A percentile compares a stretch with the other conserved stretches of the same genome.
These are phyloP conservation scores for Colletotrichum lentis DNA, from an alignment of 2,329 filamentous ascomycete species.

Conservation along the genomic window DNA sequence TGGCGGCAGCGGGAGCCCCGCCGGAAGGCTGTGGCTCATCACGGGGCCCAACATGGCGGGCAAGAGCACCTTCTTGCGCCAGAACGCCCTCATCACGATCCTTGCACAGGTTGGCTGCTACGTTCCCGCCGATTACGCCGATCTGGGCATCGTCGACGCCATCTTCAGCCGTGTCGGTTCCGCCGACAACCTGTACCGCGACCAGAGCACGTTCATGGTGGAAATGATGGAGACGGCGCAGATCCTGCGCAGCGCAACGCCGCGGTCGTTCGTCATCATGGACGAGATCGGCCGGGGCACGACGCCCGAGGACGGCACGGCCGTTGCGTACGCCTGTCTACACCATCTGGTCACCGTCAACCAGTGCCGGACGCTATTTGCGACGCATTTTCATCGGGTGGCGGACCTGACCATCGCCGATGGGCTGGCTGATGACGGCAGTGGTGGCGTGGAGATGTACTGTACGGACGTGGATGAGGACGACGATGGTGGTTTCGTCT, in stretches of 20 bases:
- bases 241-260: conserved; percentile 85
- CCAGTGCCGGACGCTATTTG: conserved; percentile 83
- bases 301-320: conserved; percentile 88
- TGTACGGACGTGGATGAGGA: conserved; percentile 91
- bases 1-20: conserved; percentile 66
- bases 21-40: conserved; percentile 70
- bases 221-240: conserved; percentile 97
- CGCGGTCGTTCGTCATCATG: conserved; percentile 93
- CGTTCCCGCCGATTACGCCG: conserved; percentile 86
- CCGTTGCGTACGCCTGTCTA: conserved; percentile 87
- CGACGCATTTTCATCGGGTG: conserved; percentile 90
- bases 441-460: conserved; percentile 70
- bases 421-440: conserved; percentile 50
- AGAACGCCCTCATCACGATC: conserved; percentile 94
- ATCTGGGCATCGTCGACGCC: conserved; percentile 92
- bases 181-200: conserved; percentile 91
- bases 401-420: conserved; percentile 75
- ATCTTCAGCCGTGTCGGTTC: conserved; percentile 94
- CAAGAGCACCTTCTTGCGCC: conserved; percentile 93
- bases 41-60: conserved; percentile 97
- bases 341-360: conserved; percentile 84
- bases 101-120: conserved; percentile 92
- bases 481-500: conserved; percentile 75
- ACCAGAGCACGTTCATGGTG: conserved; percentile 99
- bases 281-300: conserved; percentile 96